Conservation (phyloP, 805 yeast genomes). For the Nadsonia fulvescens region DNA sequence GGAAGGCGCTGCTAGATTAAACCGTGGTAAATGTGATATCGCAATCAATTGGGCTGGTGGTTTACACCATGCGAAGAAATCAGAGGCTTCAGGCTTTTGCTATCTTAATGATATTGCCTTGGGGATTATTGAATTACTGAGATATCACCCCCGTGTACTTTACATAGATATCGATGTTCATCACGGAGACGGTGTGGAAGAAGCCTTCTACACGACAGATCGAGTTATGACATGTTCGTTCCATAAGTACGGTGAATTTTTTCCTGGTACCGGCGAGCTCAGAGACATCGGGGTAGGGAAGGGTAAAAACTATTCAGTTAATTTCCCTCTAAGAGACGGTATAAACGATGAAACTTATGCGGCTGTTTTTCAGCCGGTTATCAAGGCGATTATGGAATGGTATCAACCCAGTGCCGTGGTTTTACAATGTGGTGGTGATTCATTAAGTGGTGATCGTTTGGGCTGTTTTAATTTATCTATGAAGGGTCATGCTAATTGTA, state of each 20-base stretch:
- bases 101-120: constrained; percentile 87
- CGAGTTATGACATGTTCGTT: constrained; percentile 92
- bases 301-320: constrained; percentile 76
- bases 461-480: constrained; percentile 92
- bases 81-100: constrained; percentile 90
- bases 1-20: constrained; percentile 68
- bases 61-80: constrained; percentile 87
- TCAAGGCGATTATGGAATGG: constrained; percentile 75
- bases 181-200: constrained; percentile 97
- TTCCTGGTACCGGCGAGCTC: constrained; percentile 92
- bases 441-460: constrained; percentile 83
- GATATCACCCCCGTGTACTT: constrained; percentile 83
- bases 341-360: constrained; percentile 88
- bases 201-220: constrained; percentile 87
- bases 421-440: constrained; percentile 96
- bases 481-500: constrained; percentile 92
- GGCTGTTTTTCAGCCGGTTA: constrained; percentile 40
- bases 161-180: constrained; percentile 91
- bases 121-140: constrained; percentile 63
- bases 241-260: constrained; percentile 91
- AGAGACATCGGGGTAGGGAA: constrained; percentile 79
- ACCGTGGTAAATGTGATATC: constrained; percentile 79
- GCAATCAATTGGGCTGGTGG: constrained; percentile 97
- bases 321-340: constrained; percentile 88
- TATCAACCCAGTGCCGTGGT: constrained; percentile 89